Evolutionary conservation across 176 grass and related monocot genomes (phyloP).

Genomic region (Aegilops longissima): DNA sequence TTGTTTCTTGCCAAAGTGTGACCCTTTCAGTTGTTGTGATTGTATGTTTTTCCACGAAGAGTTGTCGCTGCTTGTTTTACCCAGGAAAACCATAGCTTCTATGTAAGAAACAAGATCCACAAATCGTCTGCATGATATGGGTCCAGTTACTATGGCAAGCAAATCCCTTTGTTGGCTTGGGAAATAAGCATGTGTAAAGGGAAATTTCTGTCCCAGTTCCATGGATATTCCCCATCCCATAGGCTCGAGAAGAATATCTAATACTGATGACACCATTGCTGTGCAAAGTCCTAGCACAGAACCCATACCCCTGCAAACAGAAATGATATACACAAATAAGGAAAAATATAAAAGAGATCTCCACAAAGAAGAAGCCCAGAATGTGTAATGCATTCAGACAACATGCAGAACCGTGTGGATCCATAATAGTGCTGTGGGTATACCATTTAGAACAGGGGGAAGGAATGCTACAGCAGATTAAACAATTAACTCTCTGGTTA

Average conservation of each 20-base stretch:
- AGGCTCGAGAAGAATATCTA: slow-evolving; percentile 79
- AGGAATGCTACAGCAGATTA: not conserved
- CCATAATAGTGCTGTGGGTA: slow-evolving; percentile 6
- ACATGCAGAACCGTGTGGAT: not conserved
- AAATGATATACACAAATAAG: not conserved
- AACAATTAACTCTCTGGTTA: not conserved
- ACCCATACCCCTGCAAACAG: slow-evolving; percentile 60
- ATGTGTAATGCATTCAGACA: not conserved
- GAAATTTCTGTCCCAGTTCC: slow-evolving; percentile 59
- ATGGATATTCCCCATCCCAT: slow-evolving; percentile 68
- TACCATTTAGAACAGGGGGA: slow-evolving; percentile 1
- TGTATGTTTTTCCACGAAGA: slow-evolving; percentile 22
- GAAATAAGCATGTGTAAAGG: slow-evolving; percentile 67
- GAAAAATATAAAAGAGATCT: not conserved
- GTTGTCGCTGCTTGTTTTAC: not conserved
- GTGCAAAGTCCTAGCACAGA: slow-evolving; percentile 61
- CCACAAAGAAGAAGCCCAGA: not conserved
- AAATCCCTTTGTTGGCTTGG: slow-evolving; percentile 59
- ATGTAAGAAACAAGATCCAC: slow-evolving; percentile 68
- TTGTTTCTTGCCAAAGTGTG: slow-evolving; percentile 5
- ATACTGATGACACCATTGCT: slow-evolving; percentile 57
- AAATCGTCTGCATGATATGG: slow-evolving; percentile 66
- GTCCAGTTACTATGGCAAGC: slow-evolving; percentile 58
- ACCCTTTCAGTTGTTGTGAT: slow-evolving; percentile 29
- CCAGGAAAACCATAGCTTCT: slow-evolving; percentile 32